These are phyloP conservation scores for Agrocybe pediades DNA, from an alignment of 768 basidiomycete genomes.

Conservation along the genomic window DNA sequence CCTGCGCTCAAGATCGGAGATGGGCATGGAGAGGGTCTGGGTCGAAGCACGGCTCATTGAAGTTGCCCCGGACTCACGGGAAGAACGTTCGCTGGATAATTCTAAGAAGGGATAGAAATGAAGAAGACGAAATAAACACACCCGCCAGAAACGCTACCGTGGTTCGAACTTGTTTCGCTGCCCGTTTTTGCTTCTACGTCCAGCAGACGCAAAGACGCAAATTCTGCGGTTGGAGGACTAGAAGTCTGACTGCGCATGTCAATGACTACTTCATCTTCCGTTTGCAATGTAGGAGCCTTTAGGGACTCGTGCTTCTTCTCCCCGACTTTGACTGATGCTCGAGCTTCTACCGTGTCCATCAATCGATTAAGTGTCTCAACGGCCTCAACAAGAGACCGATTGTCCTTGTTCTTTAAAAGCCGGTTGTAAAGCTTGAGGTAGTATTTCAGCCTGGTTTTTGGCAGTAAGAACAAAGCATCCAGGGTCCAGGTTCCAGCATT, in stretches of 20 bases:
- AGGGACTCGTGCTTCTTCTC: slow-evolving; percentile 12
- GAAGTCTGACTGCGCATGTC: slow-evolving; percentile 48
- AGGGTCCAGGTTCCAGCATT: slow-evolving; percentile 71
- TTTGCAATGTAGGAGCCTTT: slow-evolving; percentile 27
- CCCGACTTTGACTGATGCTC: slow-evolving; percentile 57
- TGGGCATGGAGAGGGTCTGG: slow-evolving; percentile 53
- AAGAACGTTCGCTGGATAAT: slow-evolving; percentile 52
- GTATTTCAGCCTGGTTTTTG: slow-evolving; percentile 82
- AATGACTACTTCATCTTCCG: slow-evolving; percentile 59
- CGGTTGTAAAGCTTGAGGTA: slow-evolving; percentile 90
- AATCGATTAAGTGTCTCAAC: slow-evolving; percentile 79
- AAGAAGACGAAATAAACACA: slow-evolving; percentile 23
- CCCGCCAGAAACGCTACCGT: slow-evolving; percentile 57
- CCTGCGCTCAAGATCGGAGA: slow-evolving; percentile 80
- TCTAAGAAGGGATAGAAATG: slow-evolving; percentile 4
- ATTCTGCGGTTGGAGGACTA: slow-evolving; percentile 23
- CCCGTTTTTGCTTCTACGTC: slow-evolving; percentile 33
- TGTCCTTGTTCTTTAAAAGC: slow-evolving; percentile 88
- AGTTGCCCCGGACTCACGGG: slow-evolving; percentile 58
- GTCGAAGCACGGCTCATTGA: slow-evolving; percentile 55
- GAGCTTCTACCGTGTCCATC: slow-evolving; percentile 64
- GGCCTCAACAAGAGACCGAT: slow-evolving; percentile 77
- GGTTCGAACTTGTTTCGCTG: slow-evolving; percentile 53
- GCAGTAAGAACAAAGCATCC: slow-evolving; percentile 86
- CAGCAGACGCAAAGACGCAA: slow-evolving; percentile 18